Base-by-base conservation (phyloP, 2,329 filamentous ascomycete species). In the Bipolaris gigantea region DNA sequence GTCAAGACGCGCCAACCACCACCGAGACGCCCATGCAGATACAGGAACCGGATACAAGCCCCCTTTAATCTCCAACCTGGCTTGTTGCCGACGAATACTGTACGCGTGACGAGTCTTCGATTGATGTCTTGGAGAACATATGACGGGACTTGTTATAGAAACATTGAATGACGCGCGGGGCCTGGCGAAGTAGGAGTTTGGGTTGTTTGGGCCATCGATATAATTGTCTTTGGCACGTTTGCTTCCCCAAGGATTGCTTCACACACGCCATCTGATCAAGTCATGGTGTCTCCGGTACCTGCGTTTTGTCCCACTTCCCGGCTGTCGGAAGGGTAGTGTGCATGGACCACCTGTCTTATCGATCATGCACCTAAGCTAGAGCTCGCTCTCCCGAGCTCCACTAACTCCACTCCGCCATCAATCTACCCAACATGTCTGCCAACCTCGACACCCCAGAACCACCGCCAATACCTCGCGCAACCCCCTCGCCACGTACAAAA, bases 361-460 rank as follows among this genome's bases (percentile, higher is more conserved):
- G 60, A 65, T 67, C 55, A 34, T 36, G 54, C 58, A 58, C 61
- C 32, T 43, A 44, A 50, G 39, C 43, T 55, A 44, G 46, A 64
- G 59, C 63, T 66, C 41, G 15, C 18, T 46, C 43, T 40, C 49
- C 50, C 45, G 48, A 69, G 63, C 66, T 66, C 57, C 59, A 50
- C 53, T 55, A 64, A 59, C 64, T 55, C 56, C 57, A 56, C 51
- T 34, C 53, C 57, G 50, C 57, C 53, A 55, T 50, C 55, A 53
- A 60, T 51, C 40, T 47, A 38, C 53, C 53, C 15, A 66, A 55
- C 59, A 74, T 73, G 71, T 70, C 71, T 53, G 58, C 61, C 35
- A 60, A 59, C 44, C 61, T 63, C 53, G 56, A 56, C 44, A 56
- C 57, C 38, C 55, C 61, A 39, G 61, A 42, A 55, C 62, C 56